These are phyloP conservation scores for Abrus pulchellus DNA, from an alignment of 306 rosid genomes.

Conservation along the genomic window DNA sequence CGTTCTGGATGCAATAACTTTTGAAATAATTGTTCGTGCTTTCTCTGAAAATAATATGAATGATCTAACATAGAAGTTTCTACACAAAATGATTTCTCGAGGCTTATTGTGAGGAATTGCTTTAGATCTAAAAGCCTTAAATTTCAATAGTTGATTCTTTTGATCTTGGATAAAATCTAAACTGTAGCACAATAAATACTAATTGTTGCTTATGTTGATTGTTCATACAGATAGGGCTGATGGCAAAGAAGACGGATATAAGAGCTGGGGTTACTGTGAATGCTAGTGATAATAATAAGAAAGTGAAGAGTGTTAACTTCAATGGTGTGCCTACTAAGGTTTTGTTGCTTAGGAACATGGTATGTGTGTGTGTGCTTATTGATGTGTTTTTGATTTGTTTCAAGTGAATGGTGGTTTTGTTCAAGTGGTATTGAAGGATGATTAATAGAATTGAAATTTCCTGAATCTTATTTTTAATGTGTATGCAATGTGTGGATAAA, in stretches of 20 bases:
- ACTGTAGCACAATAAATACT: too few species aligned
- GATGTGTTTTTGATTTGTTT: not conserved
- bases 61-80: too few species aligned
- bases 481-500: conserved; percentile 8
- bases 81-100: too few species aligned
- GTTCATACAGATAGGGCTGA: conserved; percentile 38
- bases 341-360: conserved; percentile 92
- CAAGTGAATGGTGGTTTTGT: not conserved
- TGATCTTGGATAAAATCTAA: too few species aligned
- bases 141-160: too few species aligned
- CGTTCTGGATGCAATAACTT: too few species aligned
- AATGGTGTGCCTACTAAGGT: conserved; percentile 90
- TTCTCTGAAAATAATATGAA: too few species aligned
- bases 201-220: too few species aligned
- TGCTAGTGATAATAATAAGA: conserved; percentile 89
- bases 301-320: conserved; percentile 80
- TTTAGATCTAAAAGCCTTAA: too few species aligned
- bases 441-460: conserved; percentile 8
- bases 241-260: conserved; percentile 95
- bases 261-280: conserved; percentile 96
- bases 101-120: too few species aligned
- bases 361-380: conserved; percentile 55
- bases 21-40: too few species aligned
- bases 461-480: not conserved
- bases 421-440: conserved; percentile 1